Base-by-base conservation (phyloP, 2,329 filamentous ascomycete genomes). In the Xylaria sp. region DNA sequence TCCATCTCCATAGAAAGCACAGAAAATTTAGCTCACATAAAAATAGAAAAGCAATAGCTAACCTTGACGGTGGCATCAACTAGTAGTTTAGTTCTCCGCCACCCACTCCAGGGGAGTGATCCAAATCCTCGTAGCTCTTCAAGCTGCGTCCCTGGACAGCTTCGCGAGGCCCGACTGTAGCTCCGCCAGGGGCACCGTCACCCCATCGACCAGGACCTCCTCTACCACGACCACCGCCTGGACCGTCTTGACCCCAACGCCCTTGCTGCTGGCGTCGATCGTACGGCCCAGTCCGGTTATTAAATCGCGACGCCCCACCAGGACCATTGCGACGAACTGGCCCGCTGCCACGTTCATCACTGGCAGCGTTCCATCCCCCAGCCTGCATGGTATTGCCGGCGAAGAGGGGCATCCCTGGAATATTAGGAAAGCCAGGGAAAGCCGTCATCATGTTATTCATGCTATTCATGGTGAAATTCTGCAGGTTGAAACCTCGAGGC, bases 51-150 rank as follows among this genome's bases (percentile, higher is more conserved):
- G 48, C 48, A 32, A 52, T n/a, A 7, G 25, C 48, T 32, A 34
- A 56, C 58, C 53, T 50, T 48, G 58, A 59, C 4, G 34, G 30
- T 4, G 6, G n/a, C 48, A 25, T n/a, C 13, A 55, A 39, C 43
- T 86, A 98, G 78, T 98, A 98, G 81, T 98, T 97, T 76, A 98
- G 83, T 82, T 97, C 95, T 32, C 93, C 92, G 46, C 91, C 89
- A 46, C 91, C 93, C 41, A 87, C 85, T 15, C 90, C 89, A 43
- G 89, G 89, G 66, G 91, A 91, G 53, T 97, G 95, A 82, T 99
- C 96, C 28, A 99, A 84, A 78, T 99, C 96, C 80, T 99, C 97
- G 78, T 99, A 99, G 79, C 93, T 97, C 86, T 97, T 97, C 72
- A 99, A 83, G 69, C 93, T 97, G 65, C 96, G 89, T 5, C 96